These are phyloP conservation scores for Isabelozyma pseudorhagii DNA, from an alignment of 805 yeast species.

Conservation along the genomic window DNA sequence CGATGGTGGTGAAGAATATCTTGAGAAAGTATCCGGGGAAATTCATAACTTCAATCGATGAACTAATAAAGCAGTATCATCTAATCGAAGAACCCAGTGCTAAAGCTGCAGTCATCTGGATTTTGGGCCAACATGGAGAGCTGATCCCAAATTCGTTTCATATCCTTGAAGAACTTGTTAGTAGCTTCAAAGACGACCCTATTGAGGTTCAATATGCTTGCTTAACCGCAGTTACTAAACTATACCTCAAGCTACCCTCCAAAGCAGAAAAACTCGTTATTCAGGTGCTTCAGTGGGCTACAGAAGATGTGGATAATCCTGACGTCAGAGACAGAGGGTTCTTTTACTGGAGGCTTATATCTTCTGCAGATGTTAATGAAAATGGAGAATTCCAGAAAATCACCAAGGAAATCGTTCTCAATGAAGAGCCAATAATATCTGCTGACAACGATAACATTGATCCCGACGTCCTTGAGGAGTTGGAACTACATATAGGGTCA, in stretches of 20 bases:
- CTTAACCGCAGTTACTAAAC: slow-evolving; percentile 71
- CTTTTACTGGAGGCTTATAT: slow-evolving; percentile 79
- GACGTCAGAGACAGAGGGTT: slow-evolving; percentile 84
- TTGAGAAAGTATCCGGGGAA: slow-evolving; percentile 69
- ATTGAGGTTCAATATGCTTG: slow-evolving; percentile 71
- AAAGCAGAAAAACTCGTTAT: slow-evolving; percentile 57
- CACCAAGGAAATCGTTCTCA: slow-evolving; percentile 52
- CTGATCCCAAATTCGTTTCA: slow-evolving; percentile 40
- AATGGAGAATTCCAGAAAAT: slow-evolving; percentile 38
- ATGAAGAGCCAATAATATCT: slow-evolving; percentile 59
- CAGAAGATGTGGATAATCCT: slow-evolving; percentile 75
- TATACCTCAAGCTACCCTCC: slow-evolving; percentile 56
- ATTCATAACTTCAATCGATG: slow-evolving; percentile 35
- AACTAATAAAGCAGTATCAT: slow-evolving; percentile 30
- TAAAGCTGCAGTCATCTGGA: slow-evolving; percentile 77
- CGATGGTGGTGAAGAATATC: slow-evolving; percentile 72
- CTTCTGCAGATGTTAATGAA: slow-evolving; percentile 37
- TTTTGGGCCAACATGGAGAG: slow-evolving; percentile 68
- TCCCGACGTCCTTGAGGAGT: slow-evolving; percentile 68
- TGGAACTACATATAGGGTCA: slow-evolving; percentile 78
- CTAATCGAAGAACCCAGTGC: slow-evolving; percentile 73
- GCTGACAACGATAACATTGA: slow-evolving; percentile 69
- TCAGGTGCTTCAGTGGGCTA: slow-evolving; percentile 58
- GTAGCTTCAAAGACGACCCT: slow-evolving; percentile 58
- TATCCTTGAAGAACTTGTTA: slow-evolving; percentile 40